A percentile compares a stretch with the other conserved stretches of the same genome.
phyloP scores from a whole-genome alignment of 495 filamentous ascomycete genomes.

The Penicillium antarcticum region DNA sequence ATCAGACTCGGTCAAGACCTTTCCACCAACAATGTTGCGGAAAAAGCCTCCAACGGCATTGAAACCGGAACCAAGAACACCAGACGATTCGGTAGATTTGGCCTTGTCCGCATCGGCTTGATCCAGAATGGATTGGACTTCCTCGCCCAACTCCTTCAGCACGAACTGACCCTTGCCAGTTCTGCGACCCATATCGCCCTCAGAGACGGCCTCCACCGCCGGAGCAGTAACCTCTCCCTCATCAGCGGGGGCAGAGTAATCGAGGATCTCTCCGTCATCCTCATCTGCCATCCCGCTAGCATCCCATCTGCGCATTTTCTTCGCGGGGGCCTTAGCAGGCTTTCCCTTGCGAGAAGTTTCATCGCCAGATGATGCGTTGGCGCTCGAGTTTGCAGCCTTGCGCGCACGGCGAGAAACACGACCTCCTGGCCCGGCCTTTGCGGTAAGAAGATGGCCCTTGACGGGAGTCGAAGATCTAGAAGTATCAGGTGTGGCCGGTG shows the following conservation, averaged over 20 bases:
- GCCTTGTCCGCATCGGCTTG: constrained; percentile 64
- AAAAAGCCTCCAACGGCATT: constrained; percentile 83
- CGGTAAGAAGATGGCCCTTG: constrained; percentile 62
- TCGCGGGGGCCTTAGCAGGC: constrained; percentile 53
- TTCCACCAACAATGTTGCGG: constrained; percentile 90
- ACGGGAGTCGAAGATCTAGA: constrained; percentile 78
- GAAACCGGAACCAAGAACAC: constrained; percentile 72
- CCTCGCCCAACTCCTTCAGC: constrained; percentile 86
- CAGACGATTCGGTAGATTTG: constrained; percentile 44
- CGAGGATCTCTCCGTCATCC: constrained; percentile 73
- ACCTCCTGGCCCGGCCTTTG: constrained; percentile 64
- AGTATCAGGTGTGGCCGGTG: constrained; percentile 66
- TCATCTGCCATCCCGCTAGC: constrained; percentile 85
- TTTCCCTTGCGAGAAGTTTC: constrained; percentile 63
- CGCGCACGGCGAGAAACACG: constrained; percentile 78
- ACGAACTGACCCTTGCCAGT: constrained; percentile 90
- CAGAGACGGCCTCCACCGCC: constrained; percentile 67
- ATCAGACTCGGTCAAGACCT: constrained; percentile 81
- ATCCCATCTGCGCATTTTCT: constrained; percentile 89
- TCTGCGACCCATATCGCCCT: constrained; percentile 75
- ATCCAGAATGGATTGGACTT: constrained; percentile 84
- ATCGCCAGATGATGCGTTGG: constrained; percentile 79
- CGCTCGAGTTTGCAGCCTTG: constrained; percentile 64
- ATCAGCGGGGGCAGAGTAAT: constrained; percentile 72
- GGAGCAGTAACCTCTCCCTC: constrained; percentile 51